A percentile compares a stretch with the other conserved stretches of the same genome.
Conservation (phyloP, 75 land plant genomes). For the Picea sitchensis region DNA sequence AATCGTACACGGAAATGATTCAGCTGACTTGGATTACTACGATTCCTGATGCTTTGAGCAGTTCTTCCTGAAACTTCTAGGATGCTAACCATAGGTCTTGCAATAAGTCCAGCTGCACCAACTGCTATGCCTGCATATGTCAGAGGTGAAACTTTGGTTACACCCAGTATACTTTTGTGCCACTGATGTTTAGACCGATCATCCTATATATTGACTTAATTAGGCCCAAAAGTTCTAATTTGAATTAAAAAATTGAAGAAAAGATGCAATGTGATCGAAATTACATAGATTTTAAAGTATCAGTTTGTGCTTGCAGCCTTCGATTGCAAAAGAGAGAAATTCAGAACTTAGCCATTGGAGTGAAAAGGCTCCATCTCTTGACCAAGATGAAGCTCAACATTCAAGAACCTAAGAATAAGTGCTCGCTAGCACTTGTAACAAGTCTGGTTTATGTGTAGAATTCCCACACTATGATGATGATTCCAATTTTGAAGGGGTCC, state of each 20-base stretch:
- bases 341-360: neutral
- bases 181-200: too few relatives aligned
- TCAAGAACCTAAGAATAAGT: neutral
- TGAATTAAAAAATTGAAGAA: neutral
- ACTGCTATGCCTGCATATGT: conserved; percentile 68
- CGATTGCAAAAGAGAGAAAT: neutral
- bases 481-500: too few relatives aligned
- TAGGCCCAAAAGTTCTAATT: neutral
- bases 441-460: too few relatives aligned
- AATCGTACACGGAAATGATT: conserved; percentile 57
- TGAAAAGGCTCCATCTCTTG: neutral
- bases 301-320: neutral
- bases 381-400: neutral
- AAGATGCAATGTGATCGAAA: neutral
- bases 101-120: conserved; percentile 89
- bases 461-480: too few relatives aligned
- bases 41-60: conserved; percentile 93
- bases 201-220: neutral
- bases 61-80: conserved; percentile 95
- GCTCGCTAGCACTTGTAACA: neutral
- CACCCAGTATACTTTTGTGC: too few relatives aligned
- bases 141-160: too few relatives aligned
- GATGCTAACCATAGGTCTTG: conserved; percentile 88
- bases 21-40: conserved; percentile 61
- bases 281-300: neutral